phyloP scores from a whole-genome alignment of 2,329 filamentous ascomycete genomes.

The Penicillium glabrum region DNA sequence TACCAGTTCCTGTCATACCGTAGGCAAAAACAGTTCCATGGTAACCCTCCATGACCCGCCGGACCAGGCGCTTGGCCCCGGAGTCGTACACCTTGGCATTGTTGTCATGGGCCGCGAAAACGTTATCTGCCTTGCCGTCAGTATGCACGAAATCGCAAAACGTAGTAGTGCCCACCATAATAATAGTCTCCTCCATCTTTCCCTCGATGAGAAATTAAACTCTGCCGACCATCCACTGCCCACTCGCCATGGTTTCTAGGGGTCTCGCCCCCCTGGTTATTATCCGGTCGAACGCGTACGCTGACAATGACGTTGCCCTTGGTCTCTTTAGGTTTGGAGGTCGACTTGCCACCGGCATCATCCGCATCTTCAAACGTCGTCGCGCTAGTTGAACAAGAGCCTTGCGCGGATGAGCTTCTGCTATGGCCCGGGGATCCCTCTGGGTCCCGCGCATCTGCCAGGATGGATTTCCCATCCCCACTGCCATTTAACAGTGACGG shows the following conservation, averaged over 20 bases:
- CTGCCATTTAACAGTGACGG: slow-evolving; percentile 78
- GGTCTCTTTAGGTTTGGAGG: slow-evolving; percentile 58
- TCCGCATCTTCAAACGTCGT: slow-evolving; percentile 82
- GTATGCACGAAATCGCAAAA: not conserved
- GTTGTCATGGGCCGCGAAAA: slow-evolving; percentile 90
- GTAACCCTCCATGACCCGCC: slow-evolving; percentile 98
- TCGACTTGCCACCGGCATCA: slow-evolving; percentile 49
- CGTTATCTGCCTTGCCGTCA: slow-evolving; percentile 69
- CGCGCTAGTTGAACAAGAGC: slow-evolving; percentile 85
- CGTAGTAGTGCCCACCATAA: slow-evolving; percentile 65
- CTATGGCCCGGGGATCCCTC: slow-evolving; percentile 86
- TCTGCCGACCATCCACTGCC: slow-evolving; percentile 83
- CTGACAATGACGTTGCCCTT: slow-evolving; percentile 97
- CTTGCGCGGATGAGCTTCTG: slow-evolving; percentile 86
- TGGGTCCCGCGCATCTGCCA: slow-evolving; percentile 64
- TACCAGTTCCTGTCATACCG: slow-evolving; percentile 97
- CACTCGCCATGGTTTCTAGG: slow-evolving; percentile 75
- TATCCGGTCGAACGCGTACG: slow-evolving; percentile 86
- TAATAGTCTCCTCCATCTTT: slow-evolving; percentile 89
- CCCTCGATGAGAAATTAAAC: slow-evolving; percentile 78
- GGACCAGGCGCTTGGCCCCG: slow-evolving; percentile 87
- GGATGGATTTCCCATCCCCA: slow-evolving; percentile 73
- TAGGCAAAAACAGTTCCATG: slow-evolving; percentile 98
- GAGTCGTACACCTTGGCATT: slow-evolving; percentile 95
- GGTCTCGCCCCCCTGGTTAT: slow-evolving; percentile 55